These are phyloP conservation scores for Geranium incanum DNA, from an alignment of 441 rosid species.

Conservation along the genomic window DNA sequence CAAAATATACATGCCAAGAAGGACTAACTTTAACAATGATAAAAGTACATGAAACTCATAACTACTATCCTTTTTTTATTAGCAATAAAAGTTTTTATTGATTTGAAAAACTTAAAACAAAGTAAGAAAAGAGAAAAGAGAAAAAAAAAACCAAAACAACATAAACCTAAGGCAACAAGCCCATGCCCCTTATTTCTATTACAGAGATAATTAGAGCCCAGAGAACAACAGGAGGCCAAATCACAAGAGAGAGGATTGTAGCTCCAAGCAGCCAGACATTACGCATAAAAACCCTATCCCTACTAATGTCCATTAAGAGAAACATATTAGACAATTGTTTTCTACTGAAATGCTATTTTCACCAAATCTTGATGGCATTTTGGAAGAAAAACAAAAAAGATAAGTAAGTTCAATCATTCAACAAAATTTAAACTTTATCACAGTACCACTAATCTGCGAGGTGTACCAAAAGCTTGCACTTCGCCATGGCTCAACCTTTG, in stretches of 20 bases:
- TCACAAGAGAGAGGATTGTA: too few species aligned
- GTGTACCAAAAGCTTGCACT: conserved; percentile 76
- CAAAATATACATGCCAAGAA: background rate
- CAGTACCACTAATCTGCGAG: conserved; percentile 90
- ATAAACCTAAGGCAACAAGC: too few species aligned
- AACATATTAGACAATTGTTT: background rate
- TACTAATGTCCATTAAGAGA: background rate
- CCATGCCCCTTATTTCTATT: too few species aligned
- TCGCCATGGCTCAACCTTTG: conserved; percentile 65
- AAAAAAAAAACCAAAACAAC: too few species aligned
- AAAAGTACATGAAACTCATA: background rate
- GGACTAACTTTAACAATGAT: background rate
- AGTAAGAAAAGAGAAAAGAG: too few species aligned
- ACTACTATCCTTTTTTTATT: too few species aligned
- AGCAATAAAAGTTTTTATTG: too few species aligned
- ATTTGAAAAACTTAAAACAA: too few species aligned
- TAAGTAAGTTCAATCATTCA: conserved; percentile 10
- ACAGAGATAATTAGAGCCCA: too few species aligned
- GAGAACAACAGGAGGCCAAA: too few species aligned
- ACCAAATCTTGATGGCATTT: background rate
- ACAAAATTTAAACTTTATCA: conserved; percentile 22
- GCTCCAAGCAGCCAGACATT: background rate
- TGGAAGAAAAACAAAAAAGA: conserved; percentile 8
- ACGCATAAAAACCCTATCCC: background rate
- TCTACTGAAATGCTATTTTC: background rate